These are phyloP conservation scores for Vitis hybrid DNA, from an alignment of 177 flowering plant genomes.

Conservation along the genomic window DNA sequence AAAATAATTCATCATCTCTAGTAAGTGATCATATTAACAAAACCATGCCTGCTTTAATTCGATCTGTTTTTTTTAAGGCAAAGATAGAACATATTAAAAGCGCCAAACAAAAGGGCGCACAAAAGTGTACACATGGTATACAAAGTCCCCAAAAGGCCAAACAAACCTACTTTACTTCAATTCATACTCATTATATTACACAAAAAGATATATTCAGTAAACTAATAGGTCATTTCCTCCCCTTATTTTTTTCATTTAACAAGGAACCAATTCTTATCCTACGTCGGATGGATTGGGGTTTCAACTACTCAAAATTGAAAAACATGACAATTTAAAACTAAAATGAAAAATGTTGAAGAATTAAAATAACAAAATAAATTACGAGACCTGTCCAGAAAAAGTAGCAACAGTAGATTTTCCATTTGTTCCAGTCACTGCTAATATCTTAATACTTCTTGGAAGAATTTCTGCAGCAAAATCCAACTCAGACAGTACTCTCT, in stretches of 20 bases:
- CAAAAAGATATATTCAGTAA: no score
- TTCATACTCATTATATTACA: no score
- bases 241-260: background rate
- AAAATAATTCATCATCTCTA: no score
- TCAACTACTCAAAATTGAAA: background rate
- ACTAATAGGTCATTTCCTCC: no score
- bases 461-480: conserved; percentile 49
- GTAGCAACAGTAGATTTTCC: conserved; percentile 49
- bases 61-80: no score
- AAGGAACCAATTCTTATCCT: background rate
- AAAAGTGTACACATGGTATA: no score
- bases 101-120: no score
- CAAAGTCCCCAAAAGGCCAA: no score
- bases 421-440: conserved; percentile 51
- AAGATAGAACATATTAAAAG: no score
- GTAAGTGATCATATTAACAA: no score
- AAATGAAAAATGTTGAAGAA: background rate
- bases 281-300: background rate
- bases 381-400: conserved; percentile 42
- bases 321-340: background rate
- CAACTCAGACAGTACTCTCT: conserved; percentile 39
- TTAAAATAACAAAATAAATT: background rate
- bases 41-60: no score
- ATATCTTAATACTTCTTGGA: conserved; percentile 28
- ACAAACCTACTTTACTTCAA: no score